Conservation (phyloP, 23 red algal genomes). For the Porphyridium purpureum region DNA sequence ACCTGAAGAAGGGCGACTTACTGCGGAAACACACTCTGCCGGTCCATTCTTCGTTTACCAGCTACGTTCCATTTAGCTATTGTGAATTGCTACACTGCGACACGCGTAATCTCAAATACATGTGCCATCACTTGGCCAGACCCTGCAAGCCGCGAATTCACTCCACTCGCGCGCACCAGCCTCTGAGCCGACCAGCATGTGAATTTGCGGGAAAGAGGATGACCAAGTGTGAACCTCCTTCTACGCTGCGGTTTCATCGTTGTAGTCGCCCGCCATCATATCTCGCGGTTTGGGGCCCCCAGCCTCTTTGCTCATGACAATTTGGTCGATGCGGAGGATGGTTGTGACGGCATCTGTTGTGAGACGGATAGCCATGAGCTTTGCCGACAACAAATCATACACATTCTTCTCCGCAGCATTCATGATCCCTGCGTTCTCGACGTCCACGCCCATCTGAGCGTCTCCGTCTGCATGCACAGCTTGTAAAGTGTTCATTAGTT, state of each 20-base stretch:
- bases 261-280: slow-evolving; percentile 49
- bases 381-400: slow-evolving; percentile 47
- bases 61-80: no score
- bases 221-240: no score
- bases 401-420: slow-evolving; percentile 35
- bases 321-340: slow-evolving; percentile 76
- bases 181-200: no score
- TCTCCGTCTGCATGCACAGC: slow-evolving; percentile 68
- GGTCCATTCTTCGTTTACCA: no score
- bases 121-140: no score
- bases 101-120: no score
- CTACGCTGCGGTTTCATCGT: slow-evolving; percentile 48
- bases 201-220: no score
- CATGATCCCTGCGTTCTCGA: slow-evolving; percentile 44
- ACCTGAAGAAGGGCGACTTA: no score
- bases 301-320: slow-evolving; percentile 92
- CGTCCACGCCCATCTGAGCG: slow-evolving; percentile 45
- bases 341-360: slow-evolving; percentile 70
- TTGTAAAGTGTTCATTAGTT: slow-evolving; percentile 52
- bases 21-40: no score
- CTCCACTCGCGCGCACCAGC: no score
- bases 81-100: no score
- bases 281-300: slow-evolving; percentile 67
- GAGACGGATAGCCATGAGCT: slow-evolving; percentile 53
- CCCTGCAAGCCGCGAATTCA: no score